These are phyloP conservation scores for Cryptococcus sp. DNA, from an alignment of 1,284 basidiomycete species.

Conservation along the genomic window DNA sequence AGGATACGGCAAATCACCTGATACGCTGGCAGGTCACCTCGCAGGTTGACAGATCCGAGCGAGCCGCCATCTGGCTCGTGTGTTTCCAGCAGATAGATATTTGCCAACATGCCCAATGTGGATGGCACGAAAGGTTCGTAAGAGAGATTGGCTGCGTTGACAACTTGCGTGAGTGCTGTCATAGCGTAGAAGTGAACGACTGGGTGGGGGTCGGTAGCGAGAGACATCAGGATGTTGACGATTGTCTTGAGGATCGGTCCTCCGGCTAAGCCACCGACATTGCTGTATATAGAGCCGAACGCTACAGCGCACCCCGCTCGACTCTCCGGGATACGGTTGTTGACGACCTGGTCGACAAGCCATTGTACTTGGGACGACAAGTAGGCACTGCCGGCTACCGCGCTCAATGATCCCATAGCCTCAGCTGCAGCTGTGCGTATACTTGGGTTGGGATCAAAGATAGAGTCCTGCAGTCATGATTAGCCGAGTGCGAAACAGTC, in stretches of 20 bases:
- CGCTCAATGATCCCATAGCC: constrained; percentile 82
- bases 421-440: constrained; percentile 83
- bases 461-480: constrained; percentile 62
- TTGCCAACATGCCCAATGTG: constrained; percentile 88
- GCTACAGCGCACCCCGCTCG: constrained; percentile 92
- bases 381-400: constrained; percentile 80
- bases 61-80: constrained; percentile 95
- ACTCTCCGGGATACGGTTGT: constrained; percentile 88
- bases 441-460: constrained; percentile 77
- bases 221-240: constrained; percentile 91
- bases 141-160: constrained; percentile 87
- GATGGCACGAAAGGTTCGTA: constrained; percentile 87
- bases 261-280: constrained; percentile 90
- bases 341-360: constrained; percentile 93
- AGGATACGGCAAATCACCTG: constrained; percentile 89
- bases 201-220: constrained; percentile 94
- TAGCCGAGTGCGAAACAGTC: too few relatives aligned
- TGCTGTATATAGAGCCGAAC: constrained; percentile 89
- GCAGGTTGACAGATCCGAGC: constrained; percentile 76
- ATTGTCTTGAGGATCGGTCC: constrained; percentile 95
- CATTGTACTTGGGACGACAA: constrained; percentile 86
- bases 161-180: constrained; percentile 79
- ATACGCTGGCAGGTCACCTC: constrained; percentile 88
- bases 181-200: constrained; percentile 94
- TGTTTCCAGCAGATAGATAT: constrained; percentile 84